These are phyloP conservation scores for Cercospora zeina DNA, from an alignment of 2,329 filamentous ascomycete genomes.

Conservation along the genomic window DNA sequence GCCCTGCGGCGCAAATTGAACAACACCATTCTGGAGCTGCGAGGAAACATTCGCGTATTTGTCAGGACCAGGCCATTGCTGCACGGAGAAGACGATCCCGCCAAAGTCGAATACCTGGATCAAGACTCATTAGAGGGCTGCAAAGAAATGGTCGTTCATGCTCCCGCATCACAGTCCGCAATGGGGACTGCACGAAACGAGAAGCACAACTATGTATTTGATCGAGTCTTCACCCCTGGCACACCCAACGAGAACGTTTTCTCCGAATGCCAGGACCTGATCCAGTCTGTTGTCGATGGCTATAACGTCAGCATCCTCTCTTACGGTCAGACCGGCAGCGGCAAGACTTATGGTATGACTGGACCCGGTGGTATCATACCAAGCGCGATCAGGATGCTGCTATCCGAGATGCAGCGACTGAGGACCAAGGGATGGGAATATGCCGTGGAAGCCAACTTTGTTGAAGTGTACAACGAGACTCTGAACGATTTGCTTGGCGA, in stretches of 20 bases:
- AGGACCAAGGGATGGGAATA: conserved; percentile 93
- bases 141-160: conserved; percentile 80
- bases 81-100: conserved; percentile 62
- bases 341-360: conserved; percentile 97
- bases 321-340: conserved; percentile 95
- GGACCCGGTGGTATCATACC: conserved; percentile 92
- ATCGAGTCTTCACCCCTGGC: conserved; percentile 80
- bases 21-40: conserved; percentile 96
- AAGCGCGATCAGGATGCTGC: conserved; percentile 88
- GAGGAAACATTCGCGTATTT: conserved; percentile 98
- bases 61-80: conserved; percentile 84
- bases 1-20: conserved; percentile 87
- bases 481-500: conserved; percentile 83
- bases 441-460: conserved; percentile 89
- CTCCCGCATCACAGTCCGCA: conserved; percentile 79
- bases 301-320: conserved; percentile 99
- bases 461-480: conserved; percentile 98
- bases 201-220: conserved; percentile 84
- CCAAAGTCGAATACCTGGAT: conserved; percentile 78
- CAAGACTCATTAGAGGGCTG: conserved; percentile 67
- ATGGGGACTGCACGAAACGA: conserved; percentile 74
- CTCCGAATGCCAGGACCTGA: conserved; percentile 92
- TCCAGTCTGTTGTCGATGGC: conserved; percentile 92
- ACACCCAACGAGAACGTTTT: conserved; percentile 85
- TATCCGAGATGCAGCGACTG: conserved; percentile 78